phyloP scores from a whole-genome alignment of 768 basidiomycete species.

The Chalciporus sphaerocephalus region DNA sequence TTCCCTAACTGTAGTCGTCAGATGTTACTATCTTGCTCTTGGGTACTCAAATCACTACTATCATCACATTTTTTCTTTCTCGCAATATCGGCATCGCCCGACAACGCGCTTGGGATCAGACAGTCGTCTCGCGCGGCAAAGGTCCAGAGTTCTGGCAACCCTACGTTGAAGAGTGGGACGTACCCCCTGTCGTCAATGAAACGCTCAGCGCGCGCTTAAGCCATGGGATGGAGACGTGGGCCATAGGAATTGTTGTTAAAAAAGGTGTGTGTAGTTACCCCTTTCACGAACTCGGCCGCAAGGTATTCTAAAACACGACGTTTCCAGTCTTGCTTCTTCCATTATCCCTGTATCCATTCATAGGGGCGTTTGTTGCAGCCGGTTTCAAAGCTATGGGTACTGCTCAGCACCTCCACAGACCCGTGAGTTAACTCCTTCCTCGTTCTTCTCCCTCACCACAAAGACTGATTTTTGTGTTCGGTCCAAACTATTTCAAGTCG shows the following conservation, averaged over 20 bases:
- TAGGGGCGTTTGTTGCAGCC: constrained; percentile 59
- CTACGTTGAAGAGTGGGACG: constrained; percentile 78
- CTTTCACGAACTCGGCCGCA: background rate
- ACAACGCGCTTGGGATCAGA: constrained; percentile 75
- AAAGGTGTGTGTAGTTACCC: constrained; percentile 19
- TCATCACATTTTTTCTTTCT: constrained; percentile 79
- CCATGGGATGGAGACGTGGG: constrained; percentile 15
- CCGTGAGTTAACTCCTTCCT: constrained; percentile 39
- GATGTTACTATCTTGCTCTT: constrained; percentile 74
- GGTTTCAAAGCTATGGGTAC: constrained; percentile 66
- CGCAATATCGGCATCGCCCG: constrained; percentile 80
- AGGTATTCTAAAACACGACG: background rate
- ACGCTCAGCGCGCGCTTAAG: constrained; percentile 19
- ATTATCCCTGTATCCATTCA: constrained; percentile 62
- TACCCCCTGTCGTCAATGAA: constrained; percentile 44
- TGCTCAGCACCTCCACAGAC: constrained; percentile 61
- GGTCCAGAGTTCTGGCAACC: constrained; percentile 78
- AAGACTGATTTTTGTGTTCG: background rate
- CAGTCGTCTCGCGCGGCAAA: constrained; percentile 79
- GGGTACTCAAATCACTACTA: constrained; percentile 66
- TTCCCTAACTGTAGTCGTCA: constrained; percentile 25
- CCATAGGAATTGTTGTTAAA: constrained; percentile 15
- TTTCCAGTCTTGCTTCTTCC: constrained; percentile 54
- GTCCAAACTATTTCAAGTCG: constrained; percentile 66
- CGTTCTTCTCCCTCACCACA: background rate